Percentiles rank a stretch among this genome's conserved stretches.
Conservation (phyloP, 73 alveolate species). For the Symbiodinium natans region DNA sequence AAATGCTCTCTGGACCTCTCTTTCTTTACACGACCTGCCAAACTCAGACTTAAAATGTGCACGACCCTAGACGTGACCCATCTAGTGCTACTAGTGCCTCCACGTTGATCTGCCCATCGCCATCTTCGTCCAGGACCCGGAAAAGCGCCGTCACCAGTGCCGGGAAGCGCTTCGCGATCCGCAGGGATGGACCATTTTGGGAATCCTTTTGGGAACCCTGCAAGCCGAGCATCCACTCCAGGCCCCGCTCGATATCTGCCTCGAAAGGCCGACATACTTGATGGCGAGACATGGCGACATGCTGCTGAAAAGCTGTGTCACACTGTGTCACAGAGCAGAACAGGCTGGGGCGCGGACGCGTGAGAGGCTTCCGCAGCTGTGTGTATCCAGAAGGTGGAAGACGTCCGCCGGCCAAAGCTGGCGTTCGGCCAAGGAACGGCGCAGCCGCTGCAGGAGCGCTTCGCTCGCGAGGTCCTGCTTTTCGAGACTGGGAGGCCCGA, state of each 20-base stretch:
- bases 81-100: background rate
- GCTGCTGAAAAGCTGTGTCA: background rate
- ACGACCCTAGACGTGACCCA: background rate
- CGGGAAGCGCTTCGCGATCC: constrained; percentile 9
- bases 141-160: constrained; percentile 42
- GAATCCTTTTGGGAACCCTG: background rate
- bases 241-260: constrained; percentile 57
- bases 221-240: constrained; percentile 59
- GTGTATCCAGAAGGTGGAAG: constrained; percentile 22
- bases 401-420: constrained; percentile 87
- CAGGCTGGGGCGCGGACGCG: too few relatives aligned
- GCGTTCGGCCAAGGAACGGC: constrained; percentile 10
- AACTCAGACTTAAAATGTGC: background rate
- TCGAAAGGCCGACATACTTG: background rate
- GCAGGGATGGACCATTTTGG: background rate
- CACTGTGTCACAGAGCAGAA: background rate
- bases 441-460: constrained; percentile 36
- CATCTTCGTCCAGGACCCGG: constrained; percentile 35
- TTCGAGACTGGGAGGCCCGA: background rate
- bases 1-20: background rate
- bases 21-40: background rate
- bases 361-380: constrained; percentile 24
- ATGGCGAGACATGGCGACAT: background rate
- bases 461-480: constrained; percentile 46
- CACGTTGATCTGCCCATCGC: constrained; percentile 59